These are phyloP conservation scores for Bruguiera parviflora DNA, from an alignment of 345 rosid genomes.

Conservation along the genomic window DNA sequence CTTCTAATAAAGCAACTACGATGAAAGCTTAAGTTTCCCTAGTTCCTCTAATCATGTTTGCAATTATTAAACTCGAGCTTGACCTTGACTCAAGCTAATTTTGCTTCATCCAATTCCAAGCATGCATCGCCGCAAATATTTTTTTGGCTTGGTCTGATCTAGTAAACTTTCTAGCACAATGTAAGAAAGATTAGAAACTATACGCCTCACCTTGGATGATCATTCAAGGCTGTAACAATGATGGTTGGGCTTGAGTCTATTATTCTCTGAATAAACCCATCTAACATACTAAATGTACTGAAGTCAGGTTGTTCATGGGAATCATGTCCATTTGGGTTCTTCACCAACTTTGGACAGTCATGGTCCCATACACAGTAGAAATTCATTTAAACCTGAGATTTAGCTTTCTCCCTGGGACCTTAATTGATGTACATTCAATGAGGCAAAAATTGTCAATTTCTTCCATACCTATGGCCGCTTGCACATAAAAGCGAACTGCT, in stretches of 20 bases:
- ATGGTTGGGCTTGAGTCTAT: neutral
- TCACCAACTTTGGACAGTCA: slow-evolving; percentile 4
- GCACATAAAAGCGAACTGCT: neutral
- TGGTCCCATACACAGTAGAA: slow-evolving; percentile 14
- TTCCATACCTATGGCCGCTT: neutral
- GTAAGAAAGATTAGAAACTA: no score
- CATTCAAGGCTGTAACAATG: neutral
- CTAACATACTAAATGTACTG: slow-evolving; percentile 24
- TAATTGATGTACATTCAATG: neutral
- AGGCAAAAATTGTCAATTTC: neutral
- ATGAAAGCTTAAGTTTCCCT: no score
- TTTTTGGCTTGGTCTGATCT: no score
- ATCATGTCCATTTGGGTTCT: neutral
- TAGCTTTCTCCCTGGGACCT: slow-evolving; percentile 3
- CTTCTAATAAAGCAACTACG: no score
- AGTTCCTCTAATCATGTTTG: no score
- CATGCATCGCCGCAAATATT: no score
- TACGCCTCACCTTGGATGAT: no score
- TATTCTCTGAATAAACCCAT: slow-evolving; percentile 2
- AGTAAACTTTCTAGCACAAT: no score
- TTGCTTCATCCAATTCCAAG: no score
- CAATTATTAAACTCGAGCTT: no score
- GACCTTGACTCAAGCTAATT: no score
- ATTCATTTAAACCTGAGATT: slow-evolving; percentile 7
- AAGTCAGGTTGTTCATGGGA: slow-evolving; percentile 3